Evolutionary conservation across 768 basidiomycete genomes (phyloP), one percentile per base, ranked within the genome.

Genomic region (Cystobasidium onofrii): DNA sequence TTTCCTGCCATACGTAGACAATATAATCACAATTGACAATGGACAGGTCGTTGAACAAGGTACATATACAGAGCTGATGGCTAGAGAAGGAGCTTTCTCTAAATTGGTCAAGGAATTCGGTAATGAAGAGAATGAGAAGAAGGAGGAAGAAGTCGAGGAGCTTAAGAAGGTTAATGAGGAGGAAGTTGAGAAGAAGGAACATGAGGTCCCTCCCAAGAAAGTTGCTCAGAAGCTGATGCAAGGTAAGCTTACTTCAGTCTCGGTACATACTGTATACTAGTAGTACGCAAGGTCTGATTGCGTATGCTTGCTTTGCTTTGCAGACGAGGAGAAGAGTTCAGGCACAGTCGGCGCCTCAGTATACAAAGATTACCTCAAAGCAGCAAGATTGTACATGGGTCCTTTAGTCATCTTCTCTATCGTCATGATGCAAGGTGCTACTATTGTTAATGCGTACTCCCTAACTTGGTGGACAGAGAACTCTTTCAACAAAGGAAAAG

Each of bases 1-100:
- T 81, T 92, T 94, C 83, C 85, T 96, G 36, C 89, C 90, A 0
- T 85, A 89, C 74, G 90, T 91, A 31, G 92, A 96, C 80, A 89
- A 90, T 79, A 90, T 96, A 79, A 88, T 88, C 78, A 87, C 88
- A 33, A 82, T 96, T 63, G 84, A 85, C 15, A 87, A 91, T 43
- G 92, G 93, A 4, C 84, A 83, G 43, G 86, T 96, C 64, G 85
- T 85, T 15, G 92, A 94, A 80, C 86, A 85, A n/a, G 92, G 92
- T 1, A 90, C 91, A 1, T 94, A 90, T 76, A 78, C 82, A 0
- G 87, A 90, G 64, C 84, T 96, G 41, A 87, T 90, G 81, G 81
- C 80, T 13, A 85, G 83, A 43, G 81, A 86, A 6, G 88, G 88
- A 1, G 86, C 86, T 50, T 94, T 95, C 78, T 82, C 89, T 29